Evolutionary conservation across 148 eudicot species (phyloP), one percentile per base, ranked within the genome.

Genomic region (Camellia lanceoleosa): DNA sequence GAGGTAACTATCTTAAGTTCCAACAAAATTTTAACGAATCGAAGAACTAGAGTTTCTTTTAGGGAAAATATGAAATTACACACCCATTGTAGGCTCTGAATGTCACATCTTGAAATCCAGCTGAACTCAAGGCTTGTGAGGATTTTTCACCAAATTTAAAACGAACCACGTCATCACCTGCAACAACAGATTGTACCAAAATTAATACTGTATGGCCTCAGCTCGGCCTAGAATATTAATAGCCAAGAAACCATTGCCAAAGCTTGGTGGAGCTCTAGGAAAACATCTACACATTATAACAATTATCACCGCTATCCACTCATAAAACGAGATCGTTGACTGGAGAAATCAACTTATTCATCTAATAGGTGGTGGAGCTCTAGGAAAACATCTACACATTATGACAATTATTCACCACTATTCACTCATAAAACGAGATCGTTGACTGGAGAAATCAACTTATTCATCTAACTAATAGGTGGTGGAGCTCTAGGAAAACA

Each of bases 121-220:
- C 66, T 18, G 97, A 87, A 51, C 20, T 23, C 79, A 93, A 84
- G 66, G 75, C 87, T 78, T 88, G 83, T 3, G 87, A 84, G 56
- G 97, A 95, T 83, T 84, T 92, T 87, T 93, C 93, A 12, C 99
- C 99, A 76, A 87, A 91, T 82, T 85, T 89, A 81, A 82, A 89
- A 51, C 82, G 89, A 80, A 93, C 97, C 18, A 93, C 99, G 78
- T 95, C 97, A 84, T 95, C 99, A 64, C 79, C 99, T 95, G 93
- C 78, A 72, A 82, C 18, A 82, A 82, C 18, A 82, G 16, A 65
- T 20, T 54, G 77, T 47, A 65, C 23, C 55, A 70, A 63, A 80
- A n/a, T 68, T 15, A 79, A 18, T 12, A 7, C 15, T 67, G 62
- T 60, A 61, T 5, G n/a, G 54, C 20, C 3, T 23, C 62, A 54